Conservation (phyloP, 2,329 filamentous ascomycete genomes). For the Penicillium expansum region DNA sequence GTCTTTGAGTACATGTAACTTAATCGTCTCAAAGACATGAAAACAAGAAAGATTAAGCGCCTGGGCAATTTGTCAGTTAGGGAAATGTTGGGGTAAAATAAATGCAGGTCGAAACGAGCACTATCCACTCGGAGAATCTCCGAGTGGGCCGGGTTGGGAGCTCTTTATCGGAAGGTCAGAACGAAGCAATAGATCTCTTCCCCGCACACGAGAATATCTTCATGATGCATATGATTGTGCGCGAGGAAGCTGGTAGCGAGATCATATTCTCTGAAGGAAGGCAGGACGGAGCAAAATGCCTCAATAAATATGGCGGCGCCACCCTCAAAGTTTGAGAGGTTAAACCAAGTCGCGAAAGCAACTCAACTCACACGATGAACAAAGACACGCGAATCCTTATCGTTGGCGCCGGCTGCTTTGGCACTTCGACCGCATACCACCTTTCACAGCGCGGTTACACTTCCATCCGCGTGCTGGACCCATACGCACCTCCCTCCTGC, state of each 20-base stretch:
- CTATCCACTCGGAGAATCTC: not conserved
- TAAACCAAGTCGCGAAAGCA: not conserved
- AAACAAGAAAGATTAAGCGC: not conserved
- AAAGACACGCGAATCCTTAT: constrained; percentile 9
- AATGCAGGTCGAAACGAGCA: not conserved
- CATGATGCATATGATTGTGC: not conserved
- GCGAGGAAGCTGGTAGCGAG: constrained; percentile 3
- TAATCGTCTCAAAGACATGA: too few relatives aligned
- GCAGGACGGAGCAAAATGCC: not conserved
- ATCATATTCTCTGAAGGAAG: not conserved
- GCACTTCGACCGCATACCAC: constrained; percentile 13
- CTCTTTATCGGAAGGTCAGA: constrained; percentile 5
- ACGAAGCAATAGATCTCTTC: not conserved
- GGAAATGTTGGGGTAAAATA: not conserved
- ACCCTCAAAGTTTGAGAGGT: not conserved
- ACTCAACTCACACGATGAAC: not conserved
- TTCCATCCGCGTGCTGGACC: constrained; percentile 9
- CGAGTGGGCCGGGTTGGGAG: not conserved
- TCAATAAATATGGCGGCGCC: constrained; percentile 7
- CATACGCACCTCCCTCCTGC: constrained; percentile 11
- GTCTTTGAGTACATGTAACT: too few relatives aligned
- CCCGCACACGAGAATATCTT: not conserved
- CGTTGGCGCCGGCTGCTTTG: constrained; percentile 11
- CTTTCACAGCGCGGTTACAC: constrained; percentile 12
- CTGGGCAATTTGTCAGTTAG: not conserved